A percentile compares a stretch with the other conserved stretches of the same genome.
These are phyloP conservation scores for Magnusiomyces ingens DNA, from an alignment of 1,139 yeast genomes.

Conservation along the genomic window DNA sequence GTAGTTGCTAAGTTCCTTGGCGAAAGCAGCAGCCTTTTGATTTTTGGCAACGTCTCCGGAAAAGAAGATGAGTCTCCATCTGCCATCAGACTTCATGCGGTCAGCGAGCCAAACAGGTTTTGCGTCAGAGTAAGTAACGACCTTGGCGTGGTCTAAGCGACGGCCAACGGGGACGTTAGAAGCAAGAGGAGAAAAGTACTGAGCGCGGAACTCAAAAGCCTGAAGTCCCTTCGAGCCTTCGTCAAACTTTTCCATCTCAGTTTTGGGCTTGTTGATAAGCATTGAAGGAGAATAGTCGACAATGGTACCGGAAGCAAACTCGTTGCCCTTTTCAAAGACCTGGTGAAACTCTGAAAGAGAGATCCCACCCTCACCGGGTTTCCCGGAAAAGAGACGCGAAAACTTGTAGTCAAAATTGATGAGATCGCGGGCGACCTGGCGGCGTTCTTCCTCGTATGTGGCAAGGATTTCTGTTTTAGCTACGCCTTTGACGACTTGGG, in stretches of 20 bases:
- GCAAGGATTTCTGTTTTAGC: conserved; percentile 27
- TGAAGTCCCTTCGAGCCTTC: neutral
- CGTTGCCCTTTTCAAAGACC: conserved; percentile 30
- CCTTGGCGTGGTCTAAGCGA: conserved; percentile 27
- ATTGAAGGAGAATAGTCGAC: conserved; percentile 31
- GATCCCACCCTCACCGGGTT: conserved; percentile 32
- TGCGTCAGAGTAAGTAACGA: conserved; percentile 30
- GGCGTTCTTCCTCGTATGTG: conserved; percentile 34
- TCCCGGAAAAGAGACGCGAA: conserved; percentile 33
- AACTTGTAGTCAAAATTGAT: conserved; percentile 34
- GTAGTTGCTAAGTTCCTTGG: conserved; percentile 23
- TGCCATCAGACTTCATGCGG: conserved; percentile 28
- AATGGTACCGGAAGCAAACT: conserved; percentile 35
- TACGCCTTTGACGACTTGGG: conserved; percentile 32
- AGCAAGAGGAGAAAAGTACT: conserved; percentile 21
- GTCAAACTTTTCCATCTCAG: conserved; percentile 4
- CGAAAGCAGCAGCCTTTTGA: conserved; percentile 15
- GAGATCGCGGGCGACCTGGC: conserved; percentile 33
- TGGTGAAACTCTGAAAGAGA: conserved; percentile 31
- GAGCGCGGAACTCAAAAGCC: conserved; percentile 8
- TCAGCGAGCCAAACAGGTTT: conserved; percentile 29
- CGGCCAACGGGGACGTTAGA: conserved; percentile 30
- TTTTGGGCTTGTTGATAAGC: conserved; percentile 18
- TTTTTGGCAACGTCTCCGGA: conserved; percentile 26
- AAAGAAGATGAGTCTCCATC: conserved; percentile 31